Conservation (phyloP, 1,284 basidiomycete species). For the Mycena citricolor region DNA sequence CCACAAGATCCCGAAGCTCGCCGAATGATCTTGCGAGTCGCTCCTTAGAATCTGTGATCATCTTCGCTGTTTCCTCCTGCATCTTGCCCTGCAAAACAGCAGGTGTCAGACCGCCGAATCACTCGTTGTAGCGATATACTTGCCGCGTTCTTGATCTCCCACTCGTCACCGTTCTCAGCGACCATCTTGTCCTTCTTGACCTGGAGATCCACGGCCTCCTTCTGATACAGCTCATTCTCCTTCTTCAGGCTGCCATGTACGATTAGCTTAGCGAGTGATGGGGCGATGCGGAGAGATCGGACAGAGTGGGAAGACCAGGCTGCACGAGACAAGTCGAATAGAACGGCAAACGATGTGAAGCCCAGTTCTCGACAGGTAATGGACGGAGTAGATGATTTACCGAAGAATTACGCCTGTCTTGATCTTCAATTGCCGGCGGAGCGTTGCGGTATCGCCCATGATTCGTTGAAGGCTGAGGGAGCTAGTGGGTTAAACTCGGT, state of each 20-base stretch:
- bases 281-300: conserved; percentile 7
- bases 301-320: not conserved
- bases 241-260: conserved; percentile 59
- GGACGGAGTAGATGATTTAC: conserved; percentile 39
- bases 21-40: conserved; percentile 61
- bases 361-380: not conserved
- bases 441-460: conserved; percentile 47
- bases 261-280: not conserved
- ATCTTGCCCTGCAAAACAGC: conserved; percentile 56
- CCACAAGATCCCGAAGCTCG: conserved; percentile 69
- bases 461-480: too few species aligned
- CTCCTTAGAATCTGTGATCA: conserved; percentile 68
- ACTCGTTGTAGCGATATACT: conserved; percentile 31
- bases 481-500: too few species aligned
- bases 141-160: conserved; percentile 81
- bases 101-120: conserved; percentile 1
- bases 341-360: not conserved
- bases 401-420: conserved; percentile 73
- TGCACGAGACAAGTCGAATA: too few species aligned
- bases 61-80: conserved; percentile 77
- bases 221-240: conserved; percentile 67
- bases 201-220: conserved; percentile 65
- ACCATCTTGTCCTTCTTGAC: conserved; percentile 63
- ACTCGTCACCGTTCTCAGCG: conserved; percentile 68
- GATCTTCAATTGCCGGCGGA: conserved; percentile 76